Conservation (phyloP, 179 eudicot genomes). For the Patellifolia procumbens region DNA sequence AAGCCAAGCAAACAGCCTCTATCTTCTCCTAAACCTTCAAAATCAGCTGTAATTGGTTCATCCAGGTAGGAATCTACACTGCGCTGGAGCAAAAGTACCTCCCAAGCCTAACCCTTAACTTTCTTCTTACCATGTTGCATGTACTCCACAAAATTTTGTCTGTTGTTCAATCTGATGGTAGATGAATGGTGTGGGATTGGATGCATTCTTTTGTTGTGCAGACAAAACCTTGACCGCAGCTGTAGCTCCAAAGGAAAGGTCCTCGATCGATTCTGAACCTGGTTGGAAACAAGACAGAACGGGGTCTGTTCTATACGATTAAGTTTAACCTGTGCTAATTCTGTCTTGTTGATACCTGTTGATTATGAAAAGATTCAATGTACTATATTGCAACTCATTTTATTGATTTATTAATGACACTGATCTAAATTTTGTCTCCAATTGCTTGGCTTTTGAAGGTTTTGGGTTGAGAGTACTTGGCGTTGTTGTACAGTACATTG, state of each 20-base stretch:
- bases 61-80: constrained; percentile 27
- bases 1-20: constrained; percentile 36
- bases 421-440: constrained; percentile 17
- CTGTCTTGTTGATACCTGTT: constrained; percentile 24
- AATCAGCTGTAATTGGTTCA: constrained; percentile 24
- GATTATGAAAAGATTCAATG: constrained; percentile 25
- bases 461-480: neutral
- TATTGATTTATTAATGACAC: constrained; percentile 23
- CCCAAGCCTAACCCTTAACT: constrained; percentile 11
- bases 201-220: constrained; percentile 26
- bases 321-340: constrained; percentile 18
- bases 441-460: neutral
- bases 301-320: constrained; percentile 24
- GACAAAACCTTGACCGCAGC: constrained; percentile 22
- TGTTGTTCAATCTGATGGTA: constrained; percentile 7
- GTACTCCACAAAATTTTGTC: neutral
- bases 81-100: neutral
- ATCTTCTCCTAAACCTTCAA: constrained; percentile 34
- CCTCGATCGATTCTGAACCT: constrained; percentile 22
- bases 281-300: constrained; percentile 15
- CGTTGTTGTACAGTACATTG: neutral
- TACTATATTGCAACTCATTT: constrained; percentile 5
- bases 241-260: constrained; percentile 15
- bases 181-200: constrained; percentile 10
- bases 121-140: constrained; percentile 8